Evolutionary conservation across 306 rosid genomes (phyloP), one percentile per base, ranked within the genome.

Genomic region (Citrullus amarus): DNA sequence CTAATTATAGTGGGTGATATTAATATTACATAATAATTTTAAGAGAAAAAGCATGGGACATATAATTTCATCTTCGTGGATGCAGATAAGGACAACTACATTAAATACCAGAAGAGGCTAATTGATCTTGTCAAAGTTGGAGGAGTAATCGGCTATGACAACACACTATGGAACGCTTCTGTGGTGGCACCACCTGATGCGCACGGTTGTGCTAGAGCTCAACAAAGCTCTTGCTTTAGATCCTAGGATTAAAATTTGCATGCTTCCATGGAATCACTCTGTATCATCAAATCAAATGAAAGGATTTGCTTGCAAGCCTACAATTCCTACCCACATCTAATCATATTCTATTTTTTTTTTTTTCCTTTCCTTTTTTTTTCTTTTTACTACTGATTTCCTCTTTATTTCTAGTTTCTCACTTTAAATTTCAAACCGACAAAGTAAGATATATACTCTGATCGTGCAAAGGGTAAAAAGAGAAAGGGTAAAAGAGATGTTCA

Each of bases 141-240:
- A 4, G 97, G 98, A 4, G 25, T 93, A 53, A 90, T 93, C 82
- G 96, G 93, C 38, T 93, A 93, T 82, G 96, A 93, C 87, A 93
- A 93, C 85, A 93, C 98, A 82, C 76, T 93, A 8, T 93, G 98
- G 98, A 93, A 91, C 50, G 98, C 97, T 5, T 93, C 98, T 7
- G 97, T 93, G 73, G 98, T 88, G 18, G 96, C 96, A 0, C 92
- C 97, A 0, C 83, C 96, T 1, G 36, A 32, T 32, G 36, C 36
- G 4, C 36, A 2, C 36, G 4, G 2, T 91, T 28, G 96, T 93
- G 46, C 43, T 93, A 80, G 98, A 93, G 81, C 92, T 93, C 81
- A 93, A 93, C 88, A 89, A 32, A 88, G 97, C 91, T 2, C 86
- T 90, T 39, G 92, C 97, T 68, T 88, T 53, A 10, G 97, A 93